Conservation (phyloP, 768 basidiomycete genomes). For the Collybia nuda region DNA sequence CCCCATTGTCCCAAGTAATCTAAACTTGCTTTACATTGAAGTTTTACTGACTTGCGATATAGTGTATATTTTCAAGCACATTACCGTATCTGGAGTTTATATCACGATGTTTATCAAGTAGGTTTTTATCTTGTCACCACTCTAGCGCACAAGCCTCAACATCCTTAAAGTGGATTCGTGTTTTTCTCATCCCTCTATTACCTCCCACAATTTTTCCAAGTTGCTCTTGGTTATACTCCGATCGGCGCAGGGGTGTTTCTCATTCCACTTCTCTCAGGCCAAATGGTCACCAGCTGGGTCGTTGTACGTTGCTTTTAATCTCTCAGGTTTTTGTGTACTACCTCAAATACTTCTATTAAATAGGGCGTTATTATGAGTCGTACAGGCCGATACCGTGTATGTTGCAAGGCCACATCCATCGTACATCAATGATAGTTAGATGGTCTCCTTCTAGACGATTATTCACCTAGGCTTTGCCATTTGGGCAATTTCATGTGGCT, state of each 20-base stretch:
- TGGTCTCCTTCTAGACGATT: conserved; percentile 36
- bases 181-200: conserved; percentile 69
- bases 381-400: conserved; percentile 62
- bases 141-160: not conserved
- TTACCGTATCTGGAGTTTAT: conserved; percentile 67
- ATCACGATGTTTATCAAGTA: conserved; percentile 70
- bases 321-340: not conserved
- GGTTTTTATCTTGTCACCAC: conserved; percentile 8
- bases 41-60: not conserved
- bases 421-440: not conserved
- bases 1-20: conserved; percentile 71
- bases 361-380: conserved; percentile 66
- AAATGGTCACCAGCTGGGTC: conserved; percentile 58
- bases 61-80: conserved; percentile 73
- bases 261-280: conserved; percentile 65
- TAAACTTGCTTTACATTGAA: not conserved
- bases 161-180: conserved; percentile 46
- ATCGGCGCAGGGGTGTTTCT: conserved; percentile 59
- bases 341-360: not conserved
- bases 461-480: conserved; percentile 64
- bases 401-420: conserved; percentile 6
- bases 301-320: conserved; percentile 35
- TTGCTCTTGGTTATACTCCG: conserved; percentile 62
- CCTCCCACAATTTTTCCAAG: conserved; percentile 76
- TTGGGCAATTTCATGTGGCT: conserved; percentile 71